A percentile compares a stretch with the other conserved stretches of the same genome.
Evolutionary conservation across 1,284 basidiomycete genomes (phyloP).

Genomic region (Ustilago tritici): DNA sequence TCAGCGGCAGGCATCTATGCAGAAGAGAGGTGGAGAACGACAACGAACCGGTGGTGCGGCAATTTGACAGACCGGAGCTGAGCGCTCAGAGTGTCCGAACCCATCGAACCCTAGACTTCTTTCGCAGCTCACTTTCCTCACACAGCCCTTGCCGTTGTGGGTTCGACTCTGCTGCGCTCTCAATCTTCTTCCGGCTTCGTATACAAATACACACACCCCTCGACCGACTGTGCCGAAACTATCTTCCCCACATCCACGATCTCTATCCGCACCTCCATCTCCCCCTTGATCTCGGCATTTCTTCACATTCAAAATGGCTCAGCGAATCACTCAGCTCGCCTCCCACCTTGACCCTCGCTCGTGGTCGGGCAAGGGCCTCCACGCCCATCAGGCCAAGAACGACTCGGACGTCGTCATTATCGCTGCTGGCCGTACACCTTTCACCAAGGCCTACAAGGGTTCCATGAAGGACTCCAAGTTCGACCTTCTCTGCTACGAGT

Average conservation of each 20-base stretch:
- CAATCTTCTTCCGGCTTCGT: neutral
- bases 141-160: conserved; percentile 3
- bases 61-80: conserved; percentile 20
- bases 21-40: neutral
- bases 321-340: conserved; percentile 60
- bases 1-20: neutral
- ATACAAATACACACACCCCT: conserved; percentile 1
- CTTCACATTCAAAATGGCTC: conserved; percentile 36
- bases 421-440: conserved; percentile 82
- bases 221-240: neutral
- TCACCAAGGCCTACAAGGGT: conserved; percentile 82
- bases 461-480: conserved; percentile 79
- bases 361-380: conserved; percentile 60
- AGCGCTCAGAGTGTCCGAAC: conserved; percentile 9
- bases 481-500: conserved; percentile 46
- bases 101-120: conserved; percentile 1
- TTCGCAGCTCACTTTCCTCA: conserved; percentile 17
- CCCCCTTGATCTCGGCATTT: neutral
- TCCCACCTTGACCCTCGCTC: conserved; percentile 64
- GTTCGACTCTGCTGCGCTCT: neutral
- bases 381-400: conserved; percentile 57
- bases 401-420: conserved; percentile 77
- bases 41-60: conserved; percentile 30
- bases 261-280: neutral
- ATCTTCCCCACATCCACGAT: conserved; percentile 1